Conservation (phyloP, 768 basidiomycete genomes). For the Vishniacozyma victoriae region DNA sequence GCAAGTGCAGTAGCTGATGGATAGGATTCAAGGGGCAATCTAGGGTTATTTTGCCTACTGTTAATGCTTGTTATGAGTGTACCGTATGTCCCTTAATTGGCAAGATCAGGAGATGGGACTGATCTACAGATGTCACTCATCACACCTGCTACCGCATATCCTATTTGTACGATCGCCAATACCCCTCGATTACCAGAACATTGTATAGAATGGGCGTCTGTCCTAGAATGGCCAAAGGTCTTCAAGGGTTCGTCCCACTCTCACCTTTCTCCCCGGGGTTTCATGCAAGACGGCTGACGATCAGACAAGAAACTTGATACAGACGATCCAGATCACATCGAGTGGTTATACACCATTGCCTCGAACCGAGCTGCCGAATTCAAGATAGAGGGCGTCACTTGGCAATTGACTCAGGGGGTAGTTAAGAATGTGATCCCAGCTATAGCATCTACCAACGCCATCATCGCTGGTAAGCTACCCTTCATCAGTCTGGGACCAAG, state of each 20-base stretch:
- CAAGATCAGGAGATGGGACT: not conserved
- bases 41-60: constrained; percentile 87
- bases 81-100: constrained; percentile 55
- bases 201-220: constrained; percentile 99
- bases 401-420: constrained; percentile 94
- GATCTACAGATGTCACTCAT: constrained; percentile 70
- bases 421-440: constrained; percentile 99
- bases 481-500: not conserved
- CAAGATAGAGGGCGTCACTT: constrained; percentile 97
- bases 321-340: constrained; percentile 93
- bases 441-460: constrained; percentile 96
- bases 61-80: constrained; percentile 96
- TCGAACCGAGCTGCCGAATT: constrained; percentile 80
- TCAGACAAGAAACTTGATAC: constrained; percentile 93
- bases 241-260: constrained; percentile 61
- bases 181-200: constrained; percentile 97
- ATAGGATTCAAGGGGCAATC: constrained; percentile 98
- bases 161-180: constrained; percentile 98
- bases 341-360: constrained; percentile 82
- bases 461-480: constrained; percentile 72
- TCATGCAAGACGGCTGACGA: constrained; percentile 1
- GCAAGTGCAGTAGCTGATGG: not conserved
- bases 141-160: constrained; percentile 92
- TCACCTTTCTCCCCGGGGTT: not conserved
- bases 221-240: constrained; percentile 94